phyloP scores from a whole-genome alignment of 2,329 filamentous ascomycete species.

The Pseudophaeomoniella oleicola region DNA sequence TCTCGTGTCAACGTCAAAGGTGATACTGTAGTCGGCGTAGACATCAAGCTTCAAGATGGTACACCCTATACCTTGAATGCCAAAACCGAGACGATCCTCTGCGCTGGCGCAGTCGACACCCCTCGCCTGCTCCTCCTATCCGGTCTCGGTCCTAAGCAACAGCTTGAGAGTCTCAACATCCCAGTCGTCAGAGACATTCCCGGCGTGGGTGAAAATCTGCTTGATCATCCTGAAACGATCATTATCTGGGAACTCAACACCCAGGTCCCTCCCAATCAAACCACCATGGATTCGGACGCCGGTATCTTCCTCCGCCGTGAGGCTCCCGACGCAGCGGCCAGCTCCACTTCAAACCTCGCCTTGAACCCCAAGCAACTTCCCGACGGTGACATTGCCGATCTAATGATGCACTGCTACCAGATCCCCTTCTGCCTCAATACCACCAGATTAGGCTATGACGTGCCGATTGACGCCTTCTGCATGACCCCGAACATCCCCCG shows the following conservation, averaged over 20 bases:
- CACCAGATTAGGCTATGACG: constrained; percentile 58
- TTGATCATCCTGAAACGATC: constrained; percentile 52
- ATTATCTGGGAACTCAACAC: constrained; percentile 68
- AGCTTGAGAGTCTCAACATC: constrained; percentile 37
- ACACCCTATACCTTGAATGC: constrained; percentile 41
- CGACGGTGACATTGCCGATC: constrained; percentile 64
- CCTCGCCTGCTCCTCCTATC: constrained; percentile 50
- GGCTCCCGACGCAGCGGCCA: constrained; percentile 49
- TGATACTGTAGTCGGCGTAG: constrained; percentile 57
- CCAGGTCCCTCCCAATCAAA: constrained; percentile 63
- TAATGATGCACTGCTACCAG: constrained; percentile 97
- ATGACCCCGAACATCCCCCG: constrained; percentile 88
- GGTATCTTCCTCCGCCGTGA: constrained; percentile 78
- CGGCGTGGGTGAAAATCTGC: constrained; percentile 48
- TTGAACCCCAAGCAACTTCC: constrained; percentile 35
- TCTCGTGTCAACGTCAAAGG: constrained; percentile 57
- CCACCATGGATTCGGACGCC: constrained; percentile 82
- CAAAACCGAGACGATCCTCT: constrained; percentile 64
- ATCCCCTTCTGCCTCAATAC: constrained; percentile 88
- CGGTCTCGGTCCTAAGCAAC: constrained; percentile 35
- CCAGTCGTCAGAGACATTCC: constrained; percentile 45
- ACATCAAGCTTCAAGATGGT: constrained; percentile 50
- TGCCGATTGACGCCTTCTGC: constrained; percentile 66
- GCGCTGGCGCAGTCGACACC: constrained; percentile 68
- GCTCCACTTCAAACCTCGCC: constrained; percentile 19